phyloP scores from a whole-genome alignment of 176 grass and related monocot genomes.

The Eleusine coracana region DNA sequence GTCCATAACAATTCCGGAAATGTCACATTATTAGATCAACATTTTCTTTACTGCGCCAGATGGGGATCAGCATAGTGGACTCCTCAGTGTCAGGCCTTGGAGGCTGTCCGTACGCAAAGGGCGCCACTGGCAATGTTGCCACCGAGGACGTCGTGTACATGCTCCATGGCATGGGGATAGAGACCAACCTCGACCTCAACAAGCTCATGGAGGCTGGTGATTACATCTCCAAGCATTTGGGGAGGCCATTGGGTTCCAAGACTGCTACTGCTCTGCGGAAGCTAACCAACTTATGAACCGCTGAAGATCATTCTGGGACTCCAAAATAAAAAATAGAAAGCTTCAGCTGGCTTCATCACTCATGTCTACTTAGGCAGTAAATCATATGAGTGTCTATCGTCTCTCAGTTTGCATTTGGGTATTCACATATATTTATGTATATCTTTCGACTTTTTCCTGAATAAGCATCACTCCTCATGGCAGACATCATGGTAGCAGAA shows the following conservation, averaged over 20 bases:
- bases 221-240: constrained; percentile 86
- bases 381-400: too few relatives aligned
- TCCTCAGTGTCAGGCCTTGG: constrained; percentile 86
- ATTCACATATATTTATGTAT: too few relatives aligned
- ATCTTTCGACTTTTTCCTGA: too few relatives aligned
- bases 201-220: constrained; percentile 84
- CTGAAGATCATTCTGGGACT: background rate
- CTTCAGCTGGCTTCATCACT: too few relatives aligned
- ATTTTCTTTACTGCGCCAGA: constrained; percentile 40
- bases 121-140: constrained; percentile 82
- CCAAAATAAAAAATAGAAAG: too few relatives aligned
- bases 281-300: constrained; percentile 38
- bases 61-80: constrained; percentile 77
- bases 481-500: too few relatives aligned
- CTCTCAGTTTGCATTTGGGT: too few relatives aligned
- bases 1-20: background rate
- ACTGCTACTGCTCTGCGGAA: constrained; percentile 65
- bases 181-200: constrained; percentile 67
- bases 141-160: constrained; percentile 88
- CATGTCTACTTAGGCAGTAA: too few relatives aligned
- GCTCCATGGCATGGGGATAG: constrained; percentile 87
- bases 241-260: constrained; percentile 68
- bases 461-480: too few relatives aligned
- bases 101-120: constrained; percentile 86
- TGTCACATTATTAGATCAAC: background rate